Evolutionary conservation across 2,329 filamentous ascomycete genomes (phyloP), one percentile per base, ranked within the genome.

Genomic region (Blastomyces parvus): DNA sequence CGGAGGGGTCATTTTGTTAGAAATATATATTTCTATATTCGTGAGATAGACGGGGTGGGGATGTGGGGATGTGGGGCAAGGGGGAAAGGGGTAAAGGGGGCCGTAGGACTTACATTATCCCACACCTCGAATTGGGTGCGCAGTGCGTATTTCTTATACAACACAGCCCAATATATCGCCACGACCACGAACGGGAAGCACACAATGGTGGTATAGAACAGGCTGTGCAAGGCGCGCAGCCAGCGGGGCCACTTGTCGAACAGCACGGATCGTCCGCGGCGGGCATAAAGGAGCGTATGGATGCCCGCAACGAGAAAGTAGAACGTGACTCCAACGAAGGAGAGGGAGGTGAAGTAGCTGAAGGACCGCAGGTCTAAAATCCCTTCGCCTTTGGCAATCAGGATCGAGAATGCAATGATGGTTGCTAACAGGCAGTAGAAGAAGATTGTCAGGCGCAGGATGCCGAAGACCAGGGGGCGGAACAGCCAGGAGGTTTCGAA

Each of bases 401-500:
- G 77, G 81, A 83, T 89, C 65, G 80, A 86, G 72, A 91, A 84
- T 71, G 84, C 83, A 79, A 87, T 84, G 77, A 94, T 81, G 64
- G 88, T 82, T 14, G 85, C 85, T 30, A 81, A 77, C 75, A 94
- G 88, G 66, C 84, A 82, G 77, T 93, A 96, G 66, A 90, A 71
- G 64, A 79, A 69, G 63, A 76, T 60, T 4, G 74, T 46, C 59
- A 71, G 68, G 56, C 67, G 66, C 22, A 81, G 80, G 69, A 74
- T 83, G 79, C 70, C 86, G 17, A 74, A 67, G 52, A 74, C 61
- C 7, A 71, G 63, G 50, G 90, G 88, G 30, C 85, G 76, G n/a
- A 95, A 75, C 9, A 92, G 74, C 89, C 90, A 95, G 17, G 90
- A 95, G 19, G 90, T 94, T 74, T 86, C 84, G 77, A 89, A 91